Evolutionary conservation across 352 stramenopile species (phyloP).

Genomic region (Plasmopara muralis): DNA sequence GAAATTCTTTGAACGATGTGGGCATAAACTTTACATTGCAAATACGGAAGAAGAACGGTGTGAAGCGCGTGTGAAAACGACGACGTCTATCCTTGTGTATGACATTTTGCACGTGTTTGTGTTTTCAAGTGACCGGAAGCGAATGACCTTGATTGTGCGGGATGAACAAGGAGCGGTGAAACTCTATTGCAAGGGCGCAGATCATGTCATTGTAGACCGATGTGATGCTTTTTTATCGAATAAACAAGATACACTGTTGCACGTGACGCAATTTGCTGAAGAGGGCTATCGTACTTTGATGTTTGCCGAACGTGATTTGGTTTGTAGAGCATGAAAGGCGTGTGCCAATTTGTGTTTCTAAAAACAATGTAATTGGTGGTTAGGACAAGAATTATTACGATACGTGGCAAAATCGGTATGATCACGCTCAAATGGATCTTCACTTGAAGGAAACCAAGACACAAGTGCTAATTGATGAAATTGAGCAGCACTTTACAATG

Average conservation of each 20-base stretch:
- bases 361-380: background rate
- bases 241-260: slow-evolving; percentile 48
- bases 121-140: slow-evolving; percentile 75
- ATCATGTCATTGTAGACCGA: slow-evolving; percentile 69
- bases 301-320: slow-evolving; percentile 66
- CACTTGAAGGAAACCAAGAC: slow-evolving; percentile 53
- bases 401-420: slow-evolving; percentile 54
- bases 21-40: slow-evolving; percentile 45
- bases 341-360: background rate
- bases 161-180: slow-evolving; percentile 46
- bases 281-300: slow-evolving; percentile 85
- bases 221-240: slow-evolving; percentile 55
- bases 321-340: slow-evolving; percentile 18
- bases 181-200: slow-evolving; percentile 76
- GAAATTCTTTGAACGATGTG: slow-evolving; percentile 59
- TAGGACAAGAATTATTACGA: slow-evolving; percentile 68
- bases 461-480: slow-evolving; percentile 53
- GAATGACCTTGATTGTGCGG: slow-evolving; percentile 78
- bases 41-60: slow-evolving; percentile 57
- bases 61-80: slow-evolving; percentile 48
- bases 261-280: slow-evolving; percentile 76
- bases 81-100: slow-evolving; percentile 60
- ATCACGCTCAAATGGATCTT: slow-evolving; percentile 69
- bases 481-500: slow-evolving; percentile 79
- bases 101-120: slow-evolving; percentile 63